phyloP scores from a whole-genome alignment of 306 rosid species.

The Rubus idaeus region DNA sequence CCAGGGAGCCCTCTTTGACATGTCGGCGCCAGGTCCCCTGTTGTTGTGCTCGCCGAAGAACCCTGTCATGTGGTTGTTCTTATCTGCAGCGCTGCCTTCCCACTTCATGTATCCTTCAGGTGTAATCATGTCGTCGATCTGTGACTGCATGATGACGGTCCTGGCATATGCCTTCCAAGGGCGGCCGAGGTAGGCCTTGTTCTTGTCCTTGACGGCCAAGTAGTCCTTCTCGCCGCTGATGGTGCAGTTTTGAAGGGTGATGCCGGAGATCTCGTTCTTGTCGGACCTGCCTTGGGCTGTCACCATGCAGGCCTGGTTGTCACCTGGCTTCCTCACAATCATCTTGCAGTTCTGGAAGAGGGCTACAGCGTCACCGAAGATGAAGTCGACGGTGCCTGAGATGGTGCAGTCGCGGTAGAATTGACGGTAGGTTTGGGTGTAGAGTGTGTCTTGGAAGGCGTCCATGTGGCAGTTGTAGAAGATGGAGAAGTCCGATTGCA shows the following conservation, averaged over 20 bases:
- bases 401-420: conserved; percentile 55
- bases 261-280: conserved; percentile 20
- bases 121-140: conserved; percentile 2
- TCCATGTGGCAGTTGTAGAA: conserved; percentile 54
- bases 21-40: conserved; percentile 13
- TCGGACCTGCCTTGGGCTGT: conserved; percentile 32
- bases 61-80: background rate
- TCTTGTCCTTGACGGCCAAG: background rate
- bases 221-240: conserved; percentile 10
- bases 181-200: conserved; percentile 32
- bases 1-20: conserved; percentile 17
- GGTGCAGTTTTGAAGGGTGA: conserved; percentile 27
- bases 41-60: conserved; percentile 17
- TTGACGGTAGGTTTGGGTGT: conserved; percentile 45
- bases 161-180: conserved; percentile 30
- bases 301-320: background rate
- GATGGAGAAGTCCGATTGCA: conserved; percentile 48
- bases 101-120: conserved; percentile 25
- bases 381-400: conserved; percentile 50
- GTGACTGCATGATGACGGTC: conserved; percentile 21
- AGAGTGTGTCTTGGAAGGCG: conserved; percentile 58
- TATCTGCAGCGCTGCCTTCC: background rate
- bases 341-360: conserved; percentile 44
- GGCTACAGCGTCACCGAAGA: conserved; percentile 46
- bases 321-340: background rate